Percentiles rank a stretch among this genome's conserved stretches.
phyloP scores from a whole-genome alignment of 345 rosid species.

The Eucalyptus erythrocorys region DNA sequence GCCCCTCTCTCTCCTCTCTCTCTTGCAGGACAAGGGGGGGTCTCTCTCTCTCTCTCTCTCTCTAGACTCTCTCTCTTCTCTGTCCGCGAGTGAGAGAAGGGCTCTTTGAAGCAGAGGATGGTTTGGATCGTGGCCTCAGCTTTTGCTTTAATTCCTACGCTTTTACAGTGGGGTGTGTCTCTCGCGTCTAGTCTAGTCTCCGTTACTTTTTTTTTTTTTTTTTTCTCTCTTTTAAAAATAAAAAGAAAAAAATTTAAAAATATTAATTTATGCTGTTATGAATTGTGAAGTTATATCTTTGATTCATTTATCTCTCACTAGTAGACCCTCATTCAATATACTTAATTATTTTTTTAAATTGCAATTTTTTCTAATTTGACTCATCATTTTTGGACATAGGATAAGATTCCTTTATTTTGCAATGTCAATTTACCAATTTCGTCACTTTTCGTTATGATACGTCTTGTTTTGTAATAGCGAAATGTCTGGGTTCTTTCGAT shows the following conservation, averaged over 20 bases:
- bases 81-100: background rate
- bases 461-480: too few relatives aligned
- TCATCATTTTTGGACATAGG: background rate
- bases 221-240: too few relatives aligned
- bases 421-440: fast-evolving
- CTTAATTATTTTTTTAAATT: too few relatives aligned
- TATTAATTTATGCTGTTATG: background rate
- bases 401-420: background rate
- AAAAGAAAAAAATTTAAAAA: too few relatives aligned
- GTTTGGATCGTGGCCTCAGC: background rate
- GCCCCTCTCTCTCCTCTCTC: background rate
- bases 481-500: fast-evolving
- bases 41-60: background rate
- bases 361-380: background rate
- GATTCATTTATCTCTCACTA: background rate
- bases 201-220: background rate
- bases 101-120: background rate
- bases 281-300: background rate
- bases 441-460: too few relatives aligned
- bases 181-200: background rate
- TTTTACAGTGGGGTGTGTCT: background rate
- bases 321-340: too few relatives aligned
- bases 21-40: background rate
- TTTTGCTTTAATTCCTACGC: background rate
- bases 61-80: background rate